phyloP scores from a whole-genome alignment of 2,329 filamentous ascomycete genomes.

The Ambrosiella cleistominuta region DNA sequence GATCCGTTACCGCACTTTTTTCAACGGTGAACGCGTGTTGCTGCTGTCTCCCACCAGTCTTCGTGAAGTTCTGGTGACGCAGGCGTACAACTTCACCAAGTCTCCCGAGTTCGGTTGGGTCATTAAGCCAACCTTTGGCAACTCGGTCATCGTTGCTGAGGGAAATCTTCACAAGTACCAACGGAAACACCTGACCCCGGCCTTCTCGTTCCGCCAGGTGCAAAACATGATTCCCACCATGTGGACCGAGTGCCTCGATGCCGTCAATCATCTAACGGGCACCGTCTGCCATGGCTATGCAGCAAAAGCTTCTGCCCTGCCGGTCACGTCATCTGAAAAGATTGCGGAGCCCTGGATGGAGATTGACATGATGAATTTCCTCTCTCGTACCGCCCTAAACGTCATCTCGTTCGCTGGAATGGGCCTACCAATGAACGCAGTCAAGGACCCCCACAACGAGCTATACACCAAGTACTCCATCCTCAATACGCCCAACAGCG shows the following conservation, averaged over 20 bases:
- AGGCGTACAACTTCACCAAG: conserved; percentile 54
- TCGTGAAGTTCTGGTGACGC: conserved; percentile 51
- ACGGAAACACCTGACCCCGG: conserved; percentile 62
- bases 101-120: conserved; percentile 34
- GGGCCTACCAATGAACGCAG: conserved; percentile 51
- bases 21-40: conserved; percentile 47
- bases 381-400: conserved; percentile 51
- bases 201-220: conserved; percentile 71
- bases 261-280: conserved; percentile 41
- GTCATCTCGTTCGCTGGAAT: conserved; percentile 59
- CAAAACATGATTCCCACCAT: conserved; percentile 74
- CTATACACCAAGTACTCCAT: conserved; percentile 39
- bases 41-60: conserved; percentile 45
- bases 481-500: conserved; percentile 35
- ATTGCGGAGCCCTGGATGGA: conserved; percentile 19
- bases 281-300: background rate
- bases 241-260: conserved; percentile 58
- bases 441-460: conserved; percentile 40
- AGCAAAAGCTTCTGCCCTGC: background rate
- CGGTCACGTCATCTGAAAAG: background rate
- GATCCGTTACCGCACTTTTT: conserved; percentile 45
- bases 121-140: conserved; percentile 47
- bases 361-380: conserved; percentile 44
- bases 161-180: conserved; percentile 79
- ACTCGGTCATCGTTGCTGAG: conserved; percentile 63